Conservation (phyloP, 129 eudicot genomes). For the Flaveria trinervia region DNA sequence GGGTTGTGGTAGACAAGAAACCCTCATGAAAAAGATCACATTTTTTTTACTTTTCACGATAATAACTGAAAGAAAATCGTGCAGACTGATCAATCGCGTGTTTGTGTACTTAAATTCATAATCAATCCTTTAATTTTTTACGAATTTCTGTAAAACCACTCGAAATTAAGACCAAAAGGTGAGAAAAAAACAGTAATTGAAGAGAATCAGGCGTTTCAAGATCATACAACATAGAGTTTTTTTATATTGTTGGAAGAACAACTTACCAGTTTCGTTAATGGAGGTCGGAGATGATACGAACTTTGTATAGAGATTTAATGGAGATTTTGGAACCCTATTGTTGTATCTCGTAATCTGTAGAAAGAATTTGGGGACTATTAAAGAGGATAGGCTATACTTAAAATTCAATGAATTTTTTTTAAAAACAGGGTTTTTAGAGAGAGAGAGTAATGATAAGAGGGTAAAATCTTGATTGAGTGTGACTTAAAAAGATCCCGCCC, state of each 20-base stretch:
- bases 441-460: too few relatives aligned
- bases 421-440: too few relatives aligned
- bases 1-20: too few relatives aligned
- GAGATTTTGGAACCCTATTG: neutral
- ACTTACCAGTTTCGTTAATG: neutral
- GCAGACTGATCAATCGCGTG: neutral
- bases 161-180: neutral
- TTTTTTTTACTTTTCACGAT: neutral
- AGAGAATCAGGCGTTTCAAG: neutral
- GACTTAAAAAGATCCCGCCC: too few relatives aligned
- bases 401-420: too few relatives aligned
- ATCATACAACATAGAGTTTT: neutral
- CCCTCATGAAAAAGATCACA: too few relatives aligned
- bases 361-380: neutral
- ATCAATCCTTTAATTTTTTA: neutral
- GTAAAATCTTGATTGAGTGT: too few relatives aligned
- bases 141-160: neutral
- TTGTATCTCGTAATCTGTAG: neutral
- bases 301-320: neutral
- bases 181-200: neutral
- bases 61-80: constrained; percentile 2
- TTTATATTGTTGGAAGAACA: neutral
- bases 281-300: neutral
- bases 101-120: neutral
- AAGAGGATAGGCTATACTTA: too few relatives aligned